These are phyloP conservation scores for Raddia distichophylla DNA, from an alignment of 176 grass and related monocot species.

Conservation along the genomic window DNA sequence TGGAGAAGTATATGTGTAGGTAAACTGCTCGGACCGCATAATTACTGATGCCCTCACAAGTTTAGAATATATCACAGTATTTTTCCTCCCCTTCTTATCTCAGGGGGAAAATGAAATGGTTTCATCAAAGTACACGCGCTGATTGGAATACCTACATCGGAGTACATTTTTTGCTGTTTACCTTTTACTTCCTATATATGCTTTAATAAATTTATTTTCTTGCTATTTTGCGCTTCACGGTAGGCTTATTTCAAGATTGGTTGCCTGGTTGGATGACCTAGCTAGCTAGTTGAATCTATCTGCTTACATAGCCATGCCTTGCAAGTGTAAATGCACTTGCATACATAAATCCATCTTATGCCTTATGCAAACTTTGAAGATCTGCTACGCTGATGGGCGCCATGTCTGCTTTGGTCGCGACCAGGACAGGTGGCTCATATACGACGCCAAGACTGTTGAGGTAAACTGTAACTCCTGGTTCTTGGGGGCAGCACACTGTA, in stretches of 20 bases:
- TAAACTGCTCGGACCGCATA: neutral
- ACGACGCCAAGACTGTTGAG: neutral
- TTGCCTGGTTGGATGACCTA: neutral
- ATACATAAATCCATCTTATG: neutral
- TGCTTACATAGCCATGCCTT: neutral
- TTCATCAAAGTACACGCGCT: neutral
- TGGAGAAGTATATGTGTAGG: neutral
- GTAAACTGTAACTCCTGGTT: neutral
- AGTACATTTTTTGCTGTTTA: neutral
- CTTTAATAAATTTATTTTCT: neutral
- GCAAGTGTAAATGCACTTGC: neutral
- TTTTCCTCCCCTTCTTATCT: neutral
- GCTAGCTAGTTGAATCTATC: neutral
- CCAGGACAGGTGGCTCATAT: constrained; percentile 29
- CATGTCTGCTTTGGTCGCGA: constrained; percentile 17
- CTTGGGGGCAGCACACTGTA: neutral
- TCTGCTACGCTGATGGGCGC: neutral
- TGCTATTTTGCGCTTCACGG: neutral
- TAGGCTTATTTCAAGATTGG: constrained; percentile 15
- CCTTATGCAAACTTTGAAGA: neutral
- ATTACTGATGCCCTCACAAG: neutral
- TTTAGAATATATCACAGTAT: neutral
- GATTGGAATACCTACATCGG: neutral
- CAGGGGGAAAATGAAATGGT: neutral
- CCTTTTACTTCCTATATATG: neutral